A percentile compares a stretch with the other conserved stretches of the same genome.
These are phyloP conservation scores for Phytophthora hybrid DNA, from an alignment of 352 stramenopile genomes.

Conservation along the genomic window DNA sequence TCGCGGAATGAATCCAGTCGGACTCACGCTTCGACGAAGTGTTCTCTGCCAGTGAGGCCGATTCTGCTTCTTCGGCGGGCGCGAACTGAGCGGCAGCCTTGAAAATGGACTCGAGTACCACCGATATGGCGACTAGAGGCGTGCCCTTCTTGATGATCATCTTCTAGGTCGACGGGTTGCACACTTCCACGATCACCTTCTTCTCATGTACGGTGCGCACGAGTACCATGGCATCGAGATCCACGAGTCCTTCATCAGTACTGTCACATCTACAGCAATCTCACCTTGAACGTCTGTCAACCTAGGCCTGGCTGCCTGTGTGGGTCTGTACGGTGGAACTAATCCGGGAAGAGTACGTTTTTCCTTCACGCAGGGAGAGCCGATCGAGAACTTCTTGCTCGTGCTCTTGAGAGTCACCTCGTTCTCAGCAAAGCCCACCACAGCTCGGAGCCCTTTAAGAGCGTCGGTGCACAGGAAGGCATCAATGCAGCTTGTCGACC, in stretches of 20 bases:
- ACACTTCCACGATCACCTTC: no score
- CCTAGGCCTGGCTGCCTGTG: neutral
- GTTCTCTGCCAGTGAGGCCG: no score
- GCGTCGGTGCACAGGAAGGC: slow-evolving; percentile 1
- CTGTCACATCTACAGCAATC: neutral
- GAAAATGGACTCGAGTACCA: no score
- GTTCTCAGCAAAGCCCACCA: slow-evolving; percentile 5
- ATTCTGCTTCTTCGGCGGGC: no score
- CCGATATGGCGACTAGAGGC: no score
- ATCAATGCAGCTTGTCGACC: neutral
- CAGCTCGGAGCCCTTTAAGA: slow-evolving; percentile 2
- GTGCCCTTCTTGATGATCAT: no score
- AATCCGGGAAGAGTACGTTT: neutral
- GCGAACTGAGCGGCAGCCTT: no score
- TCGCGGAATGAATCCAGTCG: no score
- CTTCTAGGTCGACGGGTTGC: no score
- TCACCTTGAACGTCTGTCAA: neutral
- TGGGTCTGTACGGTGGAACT: neutral
- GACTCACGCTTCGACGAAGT: no score
- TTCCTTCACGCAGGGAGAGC: neutral
- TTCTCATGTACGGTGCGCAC: neutral
- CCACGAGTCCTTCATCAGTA: neutral
- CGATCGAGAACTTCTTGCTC: no score
- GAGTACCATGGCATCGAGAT: neutral
- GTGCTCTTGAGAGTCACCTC: slow-evolving; percentile 4